These are phyloP conservation scores for Pseudopyrenochaeta lycopersici DNA, from an alignment of 2,329 filamentous ascomycete species.

Conservation along the genomic window DNA sequence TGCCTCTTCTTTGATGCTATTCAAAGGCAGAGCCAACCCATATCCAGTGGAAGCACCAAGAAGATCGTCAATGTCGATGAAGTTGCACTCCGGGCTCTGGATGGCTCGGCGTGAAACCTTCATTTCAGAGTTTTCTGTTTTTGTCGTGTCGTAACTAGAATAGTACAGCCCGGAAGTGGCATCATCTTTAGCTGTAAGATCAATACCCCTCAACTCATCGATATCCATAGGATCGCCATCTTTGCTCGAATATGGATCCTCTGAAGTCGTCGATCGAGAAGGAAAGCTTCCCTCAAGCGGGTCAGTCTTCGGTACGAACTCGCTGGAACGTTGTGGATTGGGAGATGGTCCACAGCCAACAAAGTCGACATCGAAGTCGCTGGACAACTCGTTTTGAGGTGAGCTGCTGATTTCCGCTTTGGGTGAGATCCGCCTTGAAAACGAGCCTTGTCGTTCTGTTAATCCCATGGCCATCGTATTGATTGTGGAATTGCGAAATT, in stretches of 20 bases:
- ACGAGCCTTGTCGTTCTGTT: neutral
- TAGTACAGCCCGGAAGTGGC: neutral
- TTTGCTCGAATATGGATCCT: constrained; percentile 1
- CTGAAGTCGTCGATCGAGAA: neutral
- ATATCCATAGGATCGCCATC: constrained; percentile 1
- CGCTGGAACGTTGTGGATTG: neutral
- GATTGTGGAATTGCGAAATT: neutral
- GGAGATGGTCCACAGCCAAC: neutral
- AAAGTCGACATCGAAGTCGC: neutral
- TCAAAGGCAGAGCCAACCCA: constrained; percentile 1
- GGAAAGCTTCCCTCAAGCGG: neutral
- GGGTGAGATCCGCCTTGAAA: neutral
- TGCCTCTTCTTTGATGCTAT: constrained; percentile 3
- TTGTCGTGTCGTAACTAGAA: neutral
- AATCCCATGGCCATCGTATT: neutral
- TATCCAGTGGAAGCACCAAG: constrained; percentile 1
- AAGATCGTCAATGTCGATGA: constrained; percentile 2
- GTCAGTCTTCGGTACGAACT: neutral
- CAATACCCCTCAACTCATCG: neutral
- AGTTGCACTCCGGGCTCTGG: neutral
- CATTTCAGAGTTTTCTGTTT: constrained; percentile 1
- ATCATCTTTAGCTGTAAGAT: constrained; percentile 1
- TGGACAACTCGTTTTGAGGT: neutral
- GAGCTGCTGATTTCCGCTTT: neutral
- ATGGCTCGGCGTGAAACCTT: neutral